phyloP scores from a whole-genome alignment of 2,329 filamentous ascomycete species.

The Fusarium newnesense region DNA sequence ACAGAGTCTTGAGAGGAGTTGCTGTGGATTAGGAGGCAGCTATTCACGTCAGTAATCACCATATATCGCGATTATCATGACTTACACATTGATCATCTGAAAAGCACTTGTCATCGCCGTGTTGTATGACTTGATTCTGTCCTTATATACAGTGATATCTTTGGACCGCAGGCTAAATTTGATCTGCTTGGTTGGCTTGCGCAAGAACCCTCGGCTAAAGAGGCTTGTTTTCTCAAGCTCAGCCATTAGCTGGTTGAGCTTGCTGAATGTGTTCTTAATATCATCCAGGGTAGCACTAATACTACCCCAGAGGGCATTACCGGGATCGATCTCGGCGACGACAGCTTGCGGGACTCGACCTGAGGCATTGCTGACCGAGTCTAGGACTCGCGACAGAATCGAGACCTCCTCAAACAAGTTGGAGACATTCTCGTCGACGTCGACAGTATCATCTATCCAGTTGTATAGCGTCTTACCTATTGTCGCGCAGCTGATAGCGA shows the following conservation, averaged over 20 bases:
- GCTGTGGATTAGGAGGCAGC: neutral
- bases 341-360: neutral
- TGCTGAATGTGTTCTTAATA: neutral
- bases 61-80: accelerated
- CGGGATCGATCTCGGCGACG: neutral
- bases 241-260: neutral
- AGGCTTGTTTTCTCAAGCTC: neutral
- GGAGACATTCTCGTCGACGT: neutral
- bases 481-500: neutral
- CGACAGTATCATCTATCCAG: neutral
- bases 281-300: neutral
- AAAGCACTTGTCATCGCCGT: neutral
- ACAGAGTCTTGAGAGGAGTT: neutral
- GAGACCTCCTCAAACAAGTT: neutral
- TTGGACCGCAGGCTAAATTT: neutral
- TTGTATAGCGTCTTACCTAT: neutral
- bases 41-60: accelerated
- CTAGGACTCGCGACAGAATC: neutral
- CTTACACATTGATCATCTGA: neutral
- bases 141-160: neutral
- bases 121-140: neutral
- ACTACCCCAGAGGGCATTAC: neutral
- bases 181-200: neutral
- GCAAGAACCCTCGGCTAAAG: neutral
- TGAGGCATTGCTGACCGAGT: neutral